phyloP scores from a whole-genome alignment of 2,329 filamentous ascomycete genomes.

The Monosporascus sp. region DNA sequence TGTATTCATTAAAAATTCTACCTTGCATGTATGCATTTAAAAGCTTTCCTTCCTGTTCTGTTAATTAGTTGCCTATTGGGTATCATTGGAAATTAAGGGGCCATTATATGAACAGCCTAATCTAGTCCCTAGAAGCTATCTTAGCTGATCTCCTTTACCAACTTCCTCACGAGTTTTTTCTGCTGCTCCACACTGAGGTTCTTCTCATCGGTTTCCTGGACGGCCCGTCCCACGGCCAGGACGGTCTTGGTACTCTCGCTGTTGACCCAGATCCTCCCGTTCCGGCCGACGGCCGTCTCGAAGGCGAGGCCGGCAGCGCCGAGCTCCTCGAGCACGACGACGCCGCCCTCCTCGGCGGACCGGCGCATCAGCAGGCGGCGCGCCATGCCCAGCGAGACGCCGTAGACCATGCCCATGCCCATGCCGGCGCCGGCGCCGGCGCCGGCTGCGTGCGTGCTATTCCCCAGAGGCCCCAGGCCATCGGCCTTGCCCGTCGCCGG shows the following conservation, averaged over 20 bases:
- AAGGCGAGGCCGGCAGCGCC: slow-evolving; percentile 74
- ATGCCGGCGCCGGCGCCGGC: too few relatives aligned
- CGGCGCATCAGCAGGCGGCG: slow-evolving; percentile 66
- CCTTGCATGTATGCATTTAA: too few relatives aligned
- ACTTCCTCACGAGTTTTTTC: slow-evolving; percentile 62
- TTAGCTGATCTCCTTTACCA: slow-evolving; percentile 55
- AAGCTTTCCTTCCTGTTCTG: too few relatives aligned
- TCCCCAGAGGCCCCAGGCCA: slow-evolving; percentile 71
- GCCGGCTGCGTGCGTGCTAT: too few relatives aligned
- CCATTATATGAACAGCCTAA: too few relatives aligned
- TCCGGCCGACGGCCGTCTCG: slow-evolving; percentile 88
- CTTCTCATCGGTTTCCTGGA: slow-evolving; percentile 71
- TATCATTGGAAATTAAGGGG: too few relatives aligned
- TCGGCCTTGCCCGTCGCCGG: slow-evolving; percentile 82
- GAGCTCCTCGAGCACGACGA: slow-evolving; percentile 75
- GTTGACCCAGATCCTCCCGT: slow-evolving; percentile 89
- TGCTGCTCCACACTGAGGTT: slow-evolving; percentile 60
- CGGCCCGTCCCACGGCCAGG: slow-evolving; percentile 70
- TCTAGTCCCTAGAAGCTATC: neutral
- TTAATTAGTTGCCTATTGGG: too few relatives aligned
- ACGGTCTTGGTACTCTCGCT: slow-evolving; percentile 69
- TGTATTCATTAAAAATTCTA: too few relatives aligned
- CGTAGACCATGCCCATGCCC: slow-evolving; percentile 75
- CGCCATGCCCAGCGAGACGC: slow-evolving; percentile 76
- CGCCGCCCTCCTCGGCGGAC: slow-evolving; percentile 53